These are phyloP conservation scores for Ceratocystis huliohia DNA, from an alignment of 2,329 filamentous ascomycete genomes.

Conservation along the genomic window DNA sequence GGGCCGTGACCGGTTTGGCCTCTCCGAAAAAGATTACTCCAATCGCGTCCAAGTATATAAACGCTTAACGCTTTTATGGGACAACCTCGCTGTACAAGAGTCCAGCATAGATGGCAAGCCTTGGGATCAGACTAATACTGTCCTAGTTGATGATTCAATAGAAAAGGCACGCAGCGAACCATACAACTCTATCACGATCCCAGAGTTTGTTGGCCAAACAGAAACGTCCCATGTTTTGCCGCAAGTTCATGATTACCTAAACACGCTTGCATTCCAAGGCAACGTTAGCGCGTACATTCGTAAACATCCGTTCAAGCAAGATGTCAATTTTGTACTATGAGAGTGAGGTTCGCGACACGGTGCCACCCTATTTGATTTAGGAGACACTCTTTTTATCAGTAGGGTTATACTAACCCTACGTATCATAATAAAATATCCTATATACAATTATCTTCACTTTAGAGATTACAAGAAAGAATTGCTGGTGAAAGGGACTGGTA, in stretches of 20 bases:
- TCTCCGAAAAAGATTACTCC: conserved; percentile 52
- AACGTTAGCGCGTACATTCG: conserved; percentile 53
- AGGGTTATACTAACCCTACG: no score
- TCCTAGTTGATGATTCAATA: conserved; percentile 73
- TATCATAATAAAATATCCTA: no score
- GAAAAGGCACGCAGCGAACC: conserved; percentile 77
- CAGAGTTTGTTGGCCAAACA: conserved; percentile 51
- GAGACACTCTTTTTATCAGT: no score
- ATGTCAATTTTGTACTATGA: conserved; percentile 22
- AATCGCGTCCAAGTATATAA: conserved; percentile 80
- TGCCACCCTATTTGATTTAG: no score
- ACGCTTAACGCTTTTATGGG: conserved; percentile 62
- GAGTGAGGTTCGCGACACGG: not conserved
- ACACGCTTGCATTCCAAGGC: conserved; percentile 38
- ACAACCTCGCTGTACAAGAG: conserved; percentile 31
- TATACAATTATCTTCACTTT: not conserved
- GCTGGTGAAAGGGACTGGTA: conserved; percentile 14
- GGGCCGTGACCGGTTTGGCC: conserved; percentile 63
- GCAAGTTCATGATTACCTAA: conserved; percentile 50
- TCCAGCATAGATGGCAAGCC: conserved; percentile 31
- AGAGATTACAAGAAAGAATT: not conserved
- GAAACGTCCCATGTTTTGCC: conserved; percentile 38
- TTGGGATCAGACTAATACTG: conserved; percentile 77
- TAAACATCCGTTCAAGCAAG: conserved; percentile 36
- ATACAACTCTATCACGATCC: conserved; percentile 66